These are phyloP conservation scores for Elsinoe perseae DNA, from an alignment of 2,329 filamentous ascomycete genomes.

Conservation along the genomic window DNA sequence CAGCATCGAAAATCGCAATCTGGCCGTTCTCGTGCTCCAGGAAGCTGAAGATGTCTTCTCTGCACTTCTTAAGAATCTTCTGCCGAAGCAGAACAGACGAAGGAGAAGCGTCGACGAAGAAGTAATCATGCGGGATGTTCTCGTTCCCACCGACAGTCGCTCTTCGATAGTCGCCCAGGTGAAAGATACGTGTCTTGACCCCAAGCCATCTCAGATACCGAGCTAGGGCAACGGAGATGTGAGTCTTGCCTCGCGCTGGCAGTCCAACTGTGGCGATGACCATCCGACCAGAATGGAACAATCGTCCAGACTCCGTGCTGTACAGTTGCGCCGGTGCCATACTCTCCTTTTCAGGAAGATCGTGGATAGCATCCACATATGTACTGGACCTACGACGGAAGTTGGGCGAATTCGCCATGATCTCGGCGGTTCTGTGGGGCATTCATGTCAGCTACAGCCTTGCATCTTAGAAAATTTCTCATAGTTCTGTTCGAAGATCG, in stretches of 20 bases:
- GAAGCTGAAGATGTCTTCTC: constrained; percentile 94
- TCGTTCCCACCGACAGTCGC: constrained; percentile 78
- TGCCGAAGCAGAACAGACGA: constrained; percentile 88
- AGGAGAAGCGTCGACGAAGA: constrained; percentile 89
- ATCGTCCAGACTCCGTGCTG: constrained; percentile 91
- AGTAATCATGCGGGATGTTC: constrained; percentile 92
- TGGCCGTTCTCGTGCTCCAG: constrained; percentile 96
- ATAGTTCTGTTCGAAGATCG: too few species aligned
- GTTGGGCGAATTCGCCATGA: constrained; percentile 80
- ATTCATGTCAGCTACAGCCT: not conserved
- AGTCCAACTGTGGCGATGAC: constrained; percentile 95
- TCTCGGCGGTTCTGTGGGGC: constrained; percentile 67
- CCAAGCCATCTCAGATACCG: constrained; percentile 94
- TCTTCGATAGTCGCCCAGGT: constrained; percentile 90
- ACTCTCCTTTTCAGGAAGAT: constrained; percentile 72
- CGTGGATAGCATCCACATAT: constrained; percentile 94
- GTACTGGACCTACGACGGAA: constrained; percentile 91
- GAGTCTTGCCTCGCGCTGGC: constrained; percentile 93
- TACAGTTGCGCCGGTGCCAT: constrained; percentile 95
- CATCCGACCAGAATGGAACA: constrained; percentile 95
- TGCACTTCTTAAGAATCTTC: constrained; percentile 94
- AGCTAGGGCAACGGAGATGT: constrained; percentile 91
- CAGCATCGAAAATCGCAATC: constrained; percentile 96
- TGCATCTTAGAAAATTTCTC: too few species aligned
- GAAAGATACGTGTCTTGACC: constrained; percentile 96